phyloP scores from a whole-genome alignment of 345 rosid genomes.

The Moricandia moricandioides region DNA sequence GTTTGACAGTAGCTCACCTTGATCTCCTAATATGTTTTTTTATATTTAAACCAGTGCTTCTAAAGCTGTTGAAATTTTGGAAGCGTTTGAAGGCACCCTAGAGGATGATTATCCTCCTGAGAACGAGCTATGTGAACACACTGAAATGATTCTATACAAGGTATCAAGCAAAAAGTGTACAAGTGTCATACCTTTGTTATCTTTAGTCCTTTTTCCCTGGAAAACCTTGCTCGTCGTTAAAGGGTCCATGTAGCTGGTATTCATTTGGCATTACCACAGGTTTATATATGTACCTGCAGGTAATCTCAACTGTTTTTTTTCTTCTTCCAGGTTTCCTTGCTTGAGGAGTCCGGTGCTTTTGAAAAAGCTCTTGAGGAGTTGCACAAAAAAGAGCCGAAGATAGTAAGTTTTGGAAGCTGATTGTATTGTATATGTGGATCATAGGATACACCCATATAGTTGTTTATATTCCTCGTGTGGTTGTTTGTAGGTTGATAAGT shows the following conservation, averaged over 20 bases:
- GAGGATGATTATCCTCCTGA: conserved; percentile 99
- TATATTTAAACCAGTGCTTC: conserved; percentile 50
- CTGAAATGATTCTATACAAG: conserved; percentile 98
- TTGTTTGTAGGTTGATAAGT: conserved; percentile 72
- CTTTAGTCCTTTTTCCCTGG: background rate
- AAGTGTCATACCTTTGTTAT: conserved; percentile 8
- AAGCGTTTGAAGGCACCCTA: conserved; percentile 97
- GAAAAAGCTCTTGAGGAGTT: conserved; percentile 82
- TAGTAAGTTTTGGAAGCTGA: conserved; percentile 52
- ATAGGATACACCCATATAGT: background rate
- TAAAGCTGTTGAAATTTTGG: conserved; percentile 96
- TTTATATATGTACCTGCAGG: conserved; percentile 3
- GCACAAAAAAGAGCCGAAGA: conserved; percentile 67
- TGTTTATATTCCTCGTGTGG: conserved; percentile 25
- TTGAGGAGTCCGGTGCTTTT: conserved; percentile 73
- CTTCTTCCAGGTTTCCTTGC: conserved; percentile 65
- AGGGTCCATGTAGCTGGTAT: background rate
- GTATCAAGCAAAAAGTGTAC: conserved; percentile 38
- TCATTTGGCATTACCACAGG: background rate
- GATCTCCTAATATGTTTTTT: background rate
- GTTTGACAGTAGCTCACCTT: background rate
- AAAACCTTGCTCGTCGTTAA: background rate
- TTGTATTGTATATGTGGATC: conserved; percentile 9
- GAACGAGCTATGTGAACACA: conserved; percentile 90
- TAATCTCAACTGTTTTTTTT: background rate